Percentiles rank a stretch among this genome's conserved stretches.
These are phyloP conservation scores for Macrotyloma uniflorum DNA, from an alignment of 306 rosid genomes.

Conservation along the genomic window DNA sequence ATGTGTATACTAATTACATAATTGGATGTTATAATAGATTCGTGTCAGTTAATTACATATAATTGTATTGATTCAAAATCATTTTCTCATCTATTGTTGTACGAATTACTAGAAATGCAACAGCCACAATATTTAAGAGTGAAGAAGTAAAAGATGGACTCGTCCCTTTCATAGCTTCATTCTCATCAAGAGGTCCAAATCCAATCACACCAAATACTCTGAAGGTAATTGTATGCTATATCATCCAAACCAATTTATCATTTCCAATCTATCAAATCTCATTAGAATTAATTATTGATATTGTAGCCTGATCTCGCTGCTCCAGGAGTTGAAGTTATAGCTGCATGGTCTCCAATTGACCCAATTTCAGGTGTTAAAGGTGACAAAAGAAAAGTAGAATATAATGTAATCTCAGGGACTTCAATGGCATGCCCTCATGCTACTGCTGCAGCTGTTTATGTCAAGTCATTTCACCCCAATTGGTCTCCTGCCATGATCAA, in stretches of 20 bases:
- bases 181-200: slow-evolving; percentile 71
- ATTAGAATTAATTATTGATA: not conserved
- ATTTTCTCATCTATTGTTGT: not conserved
- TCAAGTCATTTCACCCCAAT: slow-evolving; percentile 55
- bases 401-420: slow-evolving; percentile 39
- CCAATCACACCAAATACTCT: slow-evolving; percentile 47
- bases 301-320: slow-evolving; percentile 58
- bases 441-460: slow-evolving; percentile 45
- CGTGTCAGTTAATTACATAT: no score
- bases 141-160: slow-evolving; percentile 23
- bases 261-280: not conserved
- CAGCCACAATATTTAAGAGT: slow-evolving; percentile 51
- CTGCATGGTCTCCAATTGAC: slow-evolving; percentile 41
- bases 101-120: slow-evolving; percentile 37
- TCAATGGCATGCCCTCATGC: slow-evolving; percentile 71
- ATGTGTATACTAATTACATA: no score
- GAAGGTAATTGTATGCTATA: slow-evolving; percentile 41
- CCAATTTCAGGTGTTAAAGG: not conserved
- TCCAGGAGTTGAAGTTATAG: slow-evolving; percentile 49
- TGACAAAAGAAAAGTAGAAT: slow-evolving; percentile 32
- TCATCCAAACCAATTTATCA: not conserved
- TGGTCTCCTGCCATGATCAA: slow-evolving; percentile 61
- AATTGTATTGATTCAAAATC: no score
- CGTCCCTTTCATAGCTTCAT: slow-evolving; percentile 43
- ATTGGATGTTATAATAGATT: no score